phyloP scores from a whole-genome alignment of 352 stramenopile genomes.

The Phytophthora ohioensis region DNA sequence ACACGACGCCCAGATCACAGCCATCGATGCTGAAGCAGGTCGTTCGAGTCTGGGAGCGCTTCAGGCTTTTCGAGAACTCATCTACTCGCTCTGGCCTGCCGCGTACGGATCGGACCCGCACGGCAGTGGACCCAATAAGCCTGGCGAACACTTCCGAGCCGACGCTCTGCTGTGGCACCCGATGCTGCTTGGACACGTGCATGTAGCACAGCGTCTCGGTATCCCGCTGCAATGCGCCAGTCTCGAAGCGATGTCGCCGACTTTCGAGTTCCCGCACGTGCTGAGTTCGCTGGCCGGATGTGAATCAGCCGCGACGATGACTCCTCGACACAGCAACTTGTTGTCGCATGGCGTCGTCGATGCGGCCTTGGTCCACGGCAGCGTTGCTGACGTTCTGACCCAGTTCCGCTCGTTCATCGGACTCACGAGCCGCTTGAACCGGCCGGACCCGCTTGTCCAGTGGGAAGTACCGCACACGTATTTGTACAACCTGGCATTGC shows the following conservation, averaged over 20 bases:
- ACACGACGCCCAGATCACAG: slow-evolving; percentile 11
- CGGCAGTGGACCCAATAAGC: slow-evolving; percentile 13
- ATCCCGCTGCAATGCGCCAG: slow-evolving; percentile 56
- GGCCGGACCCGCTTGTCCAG: slow-evolving; percentile 30
- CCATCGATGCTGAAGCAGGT: slow-evolving; percentile 29
- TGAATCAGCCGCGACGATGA: slow-evolving; percentile 25
- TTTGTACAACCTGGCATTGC: slow-evolving; percentile 43
- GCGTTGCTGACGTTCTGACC: slow-evolving; percentile 39
- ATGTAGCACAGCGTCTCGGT: slow-evolving; percentile 54
- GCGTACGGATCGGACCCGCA: slow-evolving; percentile 51
- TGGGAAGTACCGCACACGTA: slow-evolving; percentile 58
- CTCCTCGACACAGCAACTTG: slow-evolving; percentile 40
- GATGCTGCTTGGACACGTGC: slow-evolving; percentile 45
- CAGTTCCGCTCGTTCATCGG: slow-evolving; percentile 51
- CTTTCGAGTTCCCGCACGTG: slow-evolving; percentile 49
- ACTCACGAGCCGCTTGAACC: slow-evolving; percentile 29
- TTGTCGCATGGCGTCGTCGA: slow-evolving; percentile 38
- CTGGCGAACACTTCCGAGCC: slow-evolving; percentile 48
- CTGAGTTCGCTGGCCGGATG: slow-evolving; percentile 31
- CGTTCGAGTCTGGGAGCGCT: slow-evolving; percentile 4
- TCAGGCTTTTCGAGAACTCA: slow-evolving; percentile 41
- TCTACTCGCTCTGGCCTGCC: slow-evolving; percentile 49
- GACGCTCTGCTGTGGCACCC: slow-evolving; percentile 51
- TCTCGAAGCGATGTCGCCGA: slow-evolving; percentile 43
- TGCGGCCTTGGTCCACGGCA: slow-evolving; percentile 41